Percentiles rank a stretch among this genome's conserved stretches.
phyloP scores from a whole-genome alignment of 371 early-diverging fungal species.

The Mortierella sp. region DNA sequence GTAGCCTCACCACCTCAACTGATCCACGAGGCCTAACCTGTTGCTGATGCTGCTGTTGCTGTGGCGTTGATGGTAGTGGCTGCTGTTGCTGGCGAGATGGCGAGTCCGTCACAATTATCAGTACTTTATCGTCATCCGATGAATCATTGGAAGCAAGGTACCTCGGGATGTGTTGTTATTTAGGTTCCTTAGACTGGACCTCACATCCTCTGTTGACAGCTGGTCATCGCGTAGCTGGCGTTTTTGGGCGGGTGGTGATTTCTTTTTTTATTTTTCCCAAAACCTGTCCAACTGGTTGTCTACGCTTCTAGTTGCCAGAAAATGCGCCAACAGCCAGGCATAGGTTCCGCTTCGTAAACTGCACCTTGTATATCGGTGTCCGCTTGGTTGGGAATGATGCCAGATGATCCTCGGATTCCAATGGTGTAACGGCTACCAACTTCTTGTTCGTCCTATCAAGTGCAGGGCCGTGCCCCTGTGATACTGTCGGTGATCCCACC shows the following conservation, averaged over 20 bases:
- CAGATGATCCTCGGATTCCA: slow-evolving; percentile 68
- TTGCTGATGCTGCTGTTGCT: slow-evolving; percentile 2
- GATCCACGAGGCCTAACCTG: slow-evolving; percentile 10
- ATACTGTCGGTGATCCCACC: slow-evolving; percentile 9
- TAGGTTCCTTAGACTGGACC: too few relatives aligned
- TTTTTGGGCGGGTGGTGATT: too few relatives aligned
- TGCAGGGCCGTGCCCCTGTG: slow-evolving; percentile 18
- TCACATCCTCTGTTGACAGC: not conserved
- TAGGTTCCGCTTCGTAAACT: slow-evolving; percentile 93
- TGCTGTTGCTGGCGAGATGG: slow-evolving; percentile 6
- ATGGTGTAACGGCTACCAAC: slow-evolving; percentile 5
- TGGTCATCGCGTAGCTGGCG: too few relatives aligned
- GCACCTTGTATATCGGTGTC: slow-evolving; percentile 90
- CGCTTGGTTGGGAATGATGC: slow-evolving; percentile 91
- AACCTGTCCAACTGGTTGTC: too few relatives aligned
- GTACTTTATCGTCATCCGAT: too few relatives aligned
- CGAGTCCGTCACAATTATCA: too few relatives aligned
- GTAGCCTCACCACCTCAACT: slow-evolving; percentile 18
- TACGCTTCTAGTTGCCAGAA: slow-evolving; percentile 18
- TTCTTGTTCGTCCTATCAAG: slow-evolving; percentile 38
- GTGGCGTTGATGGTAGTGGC: not conserved
- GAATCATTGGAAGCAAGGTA: too few relatives aligned
- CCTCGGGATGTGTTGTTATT: too few relatives aligned
- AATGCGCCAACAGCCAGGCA: slow-evolving; percentile 80
- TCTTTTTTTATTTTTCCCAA: too few relatives aligned